Conservation (phyloP, 441 rosid species). For the Gossypium trilobum region DNA sequence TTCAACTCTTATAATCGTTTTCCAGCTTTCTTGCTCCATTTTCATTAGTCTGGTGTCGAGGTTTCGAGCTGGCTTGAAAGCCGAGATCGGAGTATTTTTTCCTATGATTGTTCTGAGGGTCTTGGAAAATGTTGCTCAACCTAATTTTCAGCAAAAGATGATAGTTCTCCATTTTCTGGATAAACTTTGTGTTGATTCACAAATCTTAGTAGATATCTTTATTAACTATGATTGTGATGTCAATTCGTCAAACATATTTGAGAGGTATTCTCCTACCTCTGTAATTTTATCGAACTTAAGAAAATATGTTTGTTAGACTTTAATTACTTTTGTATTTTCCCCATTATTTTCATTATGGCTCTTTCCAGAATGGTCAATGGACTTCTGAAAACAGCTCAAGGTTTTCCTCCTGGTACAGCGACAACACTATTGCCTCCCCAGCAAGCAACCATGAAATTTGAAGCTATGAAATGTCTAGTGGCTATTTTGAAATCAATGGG, state of each 20-base stretch:
- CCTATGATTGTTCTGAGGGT: conserved; percentile 96
- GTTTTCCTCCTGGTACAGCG: conserved; percentile 68
- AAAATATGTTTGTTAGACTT: background rate
- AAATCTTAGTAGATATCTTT: conserved; percentile 92
- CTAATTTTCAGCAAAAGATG: conserved; percentile 97
- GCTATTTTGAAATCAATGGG: conserved; percentile 92
- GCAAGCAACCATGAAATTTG: conserved; percentile 80
- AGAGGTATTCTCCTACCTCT: conserved; percentile 52
- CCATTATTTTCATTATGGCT: conserved; percentile 13
- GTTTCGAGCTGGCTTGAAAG: conserved; percentile 94
- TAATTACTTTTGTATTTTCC: background rate
- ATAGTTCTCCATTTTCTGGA: conserved; percentile 92
- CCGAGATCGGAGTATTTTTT: conserved; percentile 98
- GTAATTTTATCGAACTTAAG: background rate
- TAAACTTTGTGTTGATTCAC: conserved; percentile 91
- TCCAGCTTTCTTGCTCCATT: conserved; percentile 70
- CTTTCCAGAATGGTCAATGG: conserved; percentile 91
- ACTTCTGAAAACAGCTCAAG: conserved; percentile 98
- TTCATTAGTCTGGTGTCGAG: conserved; percentile 90
- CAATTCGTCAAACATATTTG: conserved; percentile 94
- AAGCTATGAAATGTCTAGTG: conserved; percentile 93
- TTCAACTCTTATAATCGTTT: conserved; percentile 83
- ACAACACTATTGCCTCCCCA: conserved; percentile 80
- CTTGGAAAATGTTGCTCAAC: conserved; percentile 91
- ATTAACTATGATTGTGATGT: conserved; percentile 97